Evolutionary conservation across 495 filamentous ascomycete species (phyloP).

Genomic region (Hypoxylon lenormandii): DNA sequence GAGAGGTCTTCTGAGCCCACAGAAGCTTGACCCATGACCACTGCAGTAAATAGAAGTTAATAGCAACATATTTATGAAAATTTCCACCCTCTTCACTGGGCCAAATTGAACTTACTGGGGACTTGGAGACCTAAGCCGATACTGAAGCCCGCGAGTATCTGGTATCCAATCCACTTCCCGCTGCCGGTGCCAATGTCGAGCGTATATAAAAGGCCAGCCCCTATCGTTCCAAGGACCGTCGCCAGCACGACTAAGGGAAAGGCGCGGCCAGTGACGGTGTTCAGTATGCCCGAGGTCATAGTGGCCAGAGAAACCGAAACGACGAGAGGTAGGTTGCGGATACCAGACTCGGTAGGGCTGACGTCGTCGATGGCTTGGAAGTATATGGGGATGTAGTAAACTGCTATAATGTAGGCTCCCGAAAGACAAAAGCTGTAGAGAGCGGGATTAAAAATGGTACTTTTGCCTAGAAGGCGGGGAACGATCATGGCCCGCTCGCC

Average conservation of each 20-base stretch:
- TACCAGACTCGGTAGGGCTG: slow-evolving; percentile 62
- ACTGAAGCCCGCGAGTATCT: slow-evolving; percentile 70
- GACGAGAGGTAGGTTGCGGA: slow-evolving; percentile 67
- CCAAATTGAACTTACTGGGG: slow-evolving; percentile 36
- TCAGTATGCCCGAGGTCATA: slow-evolving; percentile 50
- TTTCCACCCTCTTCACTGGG: too few relatives aligned
- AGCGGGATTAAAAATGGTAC: slow-evolving; percentile 40
- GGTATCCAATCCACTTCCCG: slow-evolving; percentile 72
- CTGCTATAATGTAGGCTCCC: slow-evolving; percentile 55
- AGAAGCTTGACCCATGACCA: slow-evolving; percentile 64
- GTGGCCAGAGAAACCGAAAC: slow-evolving; percentile 51
- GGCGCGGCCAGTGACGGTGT: slow-evolving; percentile 50
- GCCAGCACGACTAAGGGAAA: slow-evolving; percentile 53
- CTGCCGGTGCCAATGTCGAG: slow-evolving; percentile 53
- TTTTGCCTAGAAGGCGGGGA: slow-evolving; percentile 59
- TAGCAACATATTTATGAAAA: too few relatives aligned
- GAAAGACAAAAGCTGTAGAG: background rate
- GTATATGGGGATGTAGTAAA: slow-evolving; percentile 75
- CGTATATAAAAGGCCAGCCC: slow-evolving; percentile 60
- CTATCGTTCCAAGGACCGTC: slow-evolving; percentile 39
- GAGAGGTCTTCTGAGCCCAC: slow-evolving; percentile 65
- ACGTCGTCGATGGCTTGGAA: slow-evolving; percentile 66
- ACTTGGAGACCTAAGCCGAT: slow-evolving; percentile 67
- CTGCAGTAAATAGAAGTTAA: slow-evolving; percentile 3
- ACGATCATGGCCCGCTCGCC: slow-evolving; percentile 60